phyloP scores from a whole-genome alignment of 495 filamentous ascomycete genomes.

The Aspergillus cristatus region DNA sequence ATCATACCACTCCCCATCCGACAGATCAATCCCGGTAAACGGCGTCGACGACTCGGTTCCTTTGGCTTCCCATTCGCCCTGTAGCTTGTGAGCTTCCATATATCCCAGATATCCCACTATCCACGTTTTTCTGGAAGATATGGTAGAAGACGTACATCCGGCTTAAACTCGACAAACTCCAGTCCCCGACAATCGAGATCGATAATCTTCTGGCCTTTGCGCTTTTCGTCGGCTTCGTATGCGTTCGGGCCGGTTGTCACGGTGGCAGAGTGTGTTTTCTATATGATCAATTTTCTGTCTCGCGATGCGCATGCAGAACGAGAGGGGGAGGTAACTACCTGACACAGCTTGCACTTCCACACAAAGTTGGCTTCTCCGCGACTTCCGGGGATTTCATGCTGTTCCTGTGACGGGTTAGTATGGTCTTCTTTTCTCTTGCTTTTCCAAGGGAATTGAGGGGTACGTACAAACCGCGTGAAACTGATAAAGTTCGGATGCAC shows the following conservation, averaged over 20 bases:
- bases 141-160: conserved; percentile 52
- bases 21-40: conserved; percentile 71
- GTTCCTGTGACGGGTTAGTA: conserved; percentile 68
- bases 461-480: conserved; percentile 78
- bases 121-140: too few relatives aligned
- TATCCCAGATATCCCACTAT: too few relatives aligned
- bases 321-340: conserved; percentile 34
- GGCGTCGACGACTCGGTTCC: conserved; percentile 68
- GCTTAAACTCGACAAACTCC: conserved; percentile 82
- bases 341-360: conserved; percentile 92
- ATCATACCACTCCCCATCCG: conserved; percentile 85
- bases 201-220: conserved; percentile 66
- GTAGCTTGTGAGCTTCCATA: neutral
- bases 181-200: conserved; percentile 89
- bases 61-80: conserved; percentile 85
- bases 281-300: conserved; percentile 1
- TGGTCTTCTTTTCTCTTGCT: too few relatives aligned
- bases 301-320: neutral
- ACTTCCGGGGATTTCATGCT: conserved; percentile 78
- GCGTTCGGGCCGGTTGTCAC: conserved; percentile 62
- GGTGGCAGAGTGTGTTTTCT: conserved; percentile 59
- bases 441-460: neutral
- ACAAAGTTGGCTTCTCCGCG: conserved; percentile 96
- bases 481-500: conserved; percentile 79
- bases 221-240: conserved; percentile 52